Evolutionary conservation across 371 early-diverging fungal species (phyloP), one percentile per base, ranked within the genome.

Genomic region (Mortierella sp.): DNA sequence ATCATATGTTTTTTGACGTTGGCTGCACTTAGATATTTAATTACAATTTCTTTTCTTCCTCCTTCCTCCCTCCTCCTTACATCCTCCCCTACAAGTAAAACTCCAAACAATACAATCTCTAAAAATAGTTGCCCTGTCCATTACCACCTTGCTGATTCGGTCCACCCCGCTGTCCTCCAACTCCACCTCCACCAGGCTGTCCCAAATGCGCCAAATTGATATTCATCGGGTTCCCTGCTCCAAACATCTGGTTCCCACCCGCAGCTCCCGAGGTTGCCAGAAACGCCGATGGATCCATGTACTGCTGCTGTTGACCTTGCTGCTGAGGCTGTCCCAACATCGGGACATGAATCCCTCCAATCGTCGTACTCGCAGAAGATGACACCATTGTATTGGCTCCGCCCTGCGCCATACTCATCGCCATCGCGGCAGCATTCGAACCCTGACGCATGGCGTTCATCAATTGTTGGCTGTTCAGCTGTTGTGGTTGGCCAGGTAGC

Each of bases 271-370:
- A 65, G 41, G 39, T 74, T 66, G 66, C 34, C 66, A 70, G 24
- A 43, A 74, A 79, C 22, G 70, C 63, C 10, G 70, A 66, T 52
- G 74, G 79, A 29, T 79, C 71, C 71, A 74, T 73, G 45, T 71
- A 71, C 64, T 76, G 76, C 43, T 73, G 73, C 66, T 73, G 74
- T 13, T 64, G 68, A 40, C 55, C 68, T 39, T 47, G 55, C 14
- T 61, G 69, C 11, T 45, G 69, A 26, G 67, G 79, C 0, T 64
- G 70, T 7, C 50, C 50, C 58, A 76, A 55, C 41, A 65, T 55
- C 11, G 71, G 76, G 2, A 72, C 69, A 24, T 76, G 76, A 10
- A 76, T 73, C 2, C 76, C 73, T 64, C 76, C 65, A 13, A 72
- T 68, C n/a, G 68, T 69, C 19, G 73, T 69, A 9, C 68, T 43